Base-by-base conservation (phyloP, 1,284 basidiomycete species). In the Golubevia pallescens region DNA sequence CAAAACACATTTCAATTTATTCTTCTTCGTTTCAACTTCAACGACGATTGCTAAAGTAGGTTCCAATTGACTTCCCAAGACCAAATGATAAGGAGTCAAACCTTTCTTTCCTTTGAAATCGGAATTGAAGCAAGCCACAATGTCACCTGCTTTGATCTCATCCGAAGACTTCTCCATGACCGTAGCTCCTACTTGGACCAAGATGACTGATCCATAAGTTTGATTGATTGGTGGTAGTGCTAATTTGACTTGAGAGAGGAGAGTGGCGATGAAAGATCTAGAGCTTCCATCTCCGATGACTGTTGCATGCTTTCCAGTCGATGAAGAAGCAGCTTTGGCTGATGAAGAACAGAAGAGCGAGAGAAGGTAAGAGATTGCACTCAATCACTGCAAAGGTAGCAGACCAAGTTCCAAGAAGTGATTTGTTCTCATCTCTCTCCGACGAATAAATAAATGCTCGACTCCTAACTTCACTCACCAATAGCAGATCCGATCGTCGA, bases 101-200 rank as follows among this genome's bases (percentile, higher is more conserved):
- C 76, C 76, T 52, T 73, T 73, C 42, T 77, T 77, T 32, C 78
- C 78, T 16, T 58, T 63, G 42, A 80, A 73, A 24, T 78, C 74
- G 53, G 75, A 72, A 1, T 61, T 57, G 16, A 62, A 57, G 55
- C 67, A 64, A 2, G 10, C 42, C 34, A 78, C 70, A 14, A 80
- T 58, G 54, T 80, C 78, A 32, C 78, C 78, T 0, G 71, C 58
- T 6, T 73, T 61, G 20, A 66, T 56, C 32, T 74, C 77, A 61
- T 75, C 76, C 3, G 53, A 19, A 16, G 16, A 13, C 1, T 21
- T 3, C 3, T 80, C 72, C 65, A 77, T 67, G 20, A 66, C 57
- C 0, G 76, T 78, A 1, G 66, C 59, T 10, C 74, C 78, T 16
- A 69, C 74, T 58, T 76, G 75, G 13, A 73, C 71, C n/a, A 78